Evolutionary conservation across 768 basidiomycete species (phyloP).

Genomic region (Xerocomus potaroensis): DNA sequence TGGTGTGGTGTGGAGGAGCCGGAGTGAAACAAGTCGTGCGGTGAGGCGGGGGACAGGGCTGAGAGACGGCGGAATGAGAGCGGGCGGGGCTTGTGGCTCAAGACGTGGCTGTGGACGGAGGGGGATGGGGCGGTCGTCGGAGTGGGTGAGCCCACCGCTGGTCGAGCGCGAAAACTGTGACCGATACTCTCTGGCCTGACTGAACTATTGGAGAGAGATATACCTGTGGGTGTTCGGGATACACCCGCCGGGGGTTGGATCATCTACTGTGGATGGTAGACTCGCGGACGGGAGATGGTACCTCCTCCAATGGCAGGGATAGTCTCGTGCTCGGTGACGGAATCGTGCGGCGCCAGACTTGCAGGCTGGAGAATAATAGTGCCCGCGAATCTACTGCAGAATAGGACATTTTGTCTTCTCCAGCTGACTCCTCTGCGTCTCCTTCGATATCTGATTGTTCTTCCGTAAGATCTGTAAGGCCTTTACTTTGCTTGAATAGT

Average conservation of each 20-base stretch:
- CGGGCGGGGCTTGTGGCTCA: slow-evolving; percentile 14
- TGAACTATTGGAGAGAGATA: slow-evolving; percentile 14
- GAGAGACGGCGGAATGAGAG: slow-evolving; percentile 31
- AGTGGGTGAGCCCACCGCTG: slow-evolving; percentile 41
- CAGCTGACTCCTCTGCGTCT: slow-evolving; percentile 39
- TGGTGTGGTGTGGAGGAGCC: slow-evolving; percentile 32
- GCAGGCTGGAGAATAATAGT: slow-evolving; percentile 42
- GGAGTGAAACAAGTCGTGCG: slow-evolving; percentile 32
- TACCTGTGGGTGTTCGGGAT: slow-evolving; percentile 8
- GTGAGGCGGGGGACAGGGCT: slow-evolving; percentile 28
- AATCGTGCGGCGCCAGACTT: slow-evolving; percentile 41
- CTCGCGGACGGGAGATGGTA: slow-evolving; percentile 75
- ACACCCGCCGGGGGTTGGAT: slow-evolving; percentile 44
- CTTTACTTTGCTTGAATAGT: slow-evolving; percentile 63
- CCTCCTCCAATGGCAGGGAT: slow-evolving; percentile 93
- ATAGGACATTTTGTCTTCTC: slow-evolving; percentile 40
- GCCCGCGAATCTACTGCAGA: slow-evolving; percentile 73
- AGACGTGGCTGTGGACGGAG: slow-evolving; percentile 14
- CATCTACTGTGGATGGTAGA: slow-evolving; percentile 81
- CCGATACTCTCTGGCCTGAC: slow-evolving; percentile 48
- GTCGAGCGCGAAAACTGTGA: slow-evolving; percentile 48
- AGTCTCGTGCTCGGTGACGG: slow-evolving; percentile 70
- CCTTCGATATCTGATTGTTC: slow-evolving; percentile 41
- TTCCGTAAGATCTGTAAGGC: slow-evolving; percentile 78
- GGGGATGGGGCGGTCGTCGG: slow-evolving; percentile 35